Conservation (phyloP, 2,329 filamentous ascomycete genomes). For the Pseudogymnoascus sp. region DNA sequence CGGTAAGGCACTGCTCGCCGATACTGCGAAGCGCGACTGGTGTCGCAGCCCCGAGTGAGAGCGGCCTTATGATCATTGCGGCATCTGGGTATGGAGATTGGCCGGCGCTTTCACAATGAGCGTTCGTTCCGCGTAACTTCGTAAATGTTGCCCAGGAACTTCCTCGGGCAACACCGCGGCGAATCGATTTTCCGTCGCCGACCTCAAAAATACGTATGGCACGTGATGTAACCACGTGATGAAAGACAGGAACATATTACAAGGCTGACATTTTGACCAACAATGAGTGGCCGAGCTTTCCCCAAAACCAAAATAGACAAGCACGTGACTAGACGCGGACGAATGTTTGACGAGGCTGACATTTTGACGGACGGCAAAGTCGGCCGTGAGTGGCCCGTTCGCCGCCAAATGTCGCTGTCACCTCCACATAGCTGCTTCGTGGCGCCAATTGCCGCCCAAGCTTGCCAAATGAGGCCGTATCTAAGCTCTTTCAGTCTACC, state of each 20-base stretch:
- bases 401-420: not conserved
- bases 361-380: not conserved
- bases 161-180: not conserved
- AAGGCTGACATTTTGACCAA: not conserved
- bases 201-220: not conserved
- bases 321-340: not conserved
- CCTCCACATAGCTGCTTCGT: not conserved
- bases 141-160: conserved; percentile 6
- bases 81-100: conserved; percentile 7
- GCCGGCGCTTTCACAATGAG: conserved; percentile 3
- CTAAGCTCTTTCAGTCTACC: not conserved
- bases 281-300: not conserved
- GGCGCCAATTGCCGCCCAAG: conserved; percentile 5
- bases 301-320: not conserved
- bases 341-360: not conserved
- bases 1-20: not conserved
- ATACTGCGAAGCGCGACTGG: conserved; percentile 1
- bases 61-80: conserved; percentile 8
- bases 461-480: not conserved
- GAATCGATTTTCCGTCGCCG: not conserved
- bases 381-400: not conserved
- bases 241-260: not conserved
- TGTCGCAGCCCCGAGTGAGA: conserved; percentile 8
- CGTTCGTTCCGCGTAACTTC: not conserved
- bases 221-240: not conserved